Percentiles rank a stretch among this genome's conserved stretches.
Conservation (phyloP, 75 land plant genomes). For the Chamaecyparis obtusa region DNA sequence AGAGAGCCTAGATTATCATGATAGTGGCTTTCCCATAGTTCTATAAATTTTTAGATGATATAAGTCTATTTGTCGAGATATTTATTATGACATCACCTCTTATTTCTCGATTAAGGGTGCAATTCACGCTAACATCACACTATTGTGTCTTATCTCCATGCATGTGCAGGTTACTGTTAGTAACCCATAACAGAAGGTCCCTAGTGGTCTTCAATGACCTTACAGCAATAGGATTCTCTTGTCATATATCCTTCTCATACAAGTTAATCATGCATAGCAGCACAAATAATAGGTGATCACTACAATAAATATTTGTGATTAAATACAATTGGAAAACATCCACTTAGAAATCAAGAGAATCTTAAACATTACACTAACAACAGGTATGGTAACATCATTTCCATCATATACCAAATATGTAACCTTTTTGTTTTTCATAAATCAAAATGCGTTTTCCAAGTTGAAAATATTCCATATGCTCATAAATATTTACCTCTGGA, state of each 20-base stretch:
- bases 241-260: neutral
- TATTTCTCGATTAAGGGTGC: neutral
- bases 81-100: neutral
- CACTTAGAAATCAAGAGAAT: too few relatives aligned
- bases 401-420: neutral
- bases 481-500: constrained; percentile 69
- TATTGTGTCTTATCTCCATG: neutral
- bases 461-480: neutral
- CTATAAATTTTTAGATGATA: neutral
- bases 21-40: too few relatives aligned
- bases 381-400: neutral
- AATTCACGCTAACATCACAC: neutral
- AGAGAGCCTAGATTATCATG: too few relatives aligned
- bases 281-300: neutral
- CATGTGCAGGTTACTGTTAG: neutral
- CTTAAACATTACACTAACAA: neutral
- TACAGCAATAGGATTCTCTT: neutral
- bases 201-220: neutral
- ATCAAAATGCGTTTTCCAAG: neutral
- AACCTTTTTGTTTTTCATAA: neutral
- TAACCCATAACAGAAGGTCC: neutral
- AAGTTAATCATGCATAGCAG: too few relatives aligned
- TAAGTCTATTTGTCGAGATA: neutral
- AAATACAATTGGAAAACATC: neutral
- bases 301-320: neutral